Base-by-base conservation (phyloP, 495 filamentous ascomycete species). In the Talaromyces adpressus region DNA sequence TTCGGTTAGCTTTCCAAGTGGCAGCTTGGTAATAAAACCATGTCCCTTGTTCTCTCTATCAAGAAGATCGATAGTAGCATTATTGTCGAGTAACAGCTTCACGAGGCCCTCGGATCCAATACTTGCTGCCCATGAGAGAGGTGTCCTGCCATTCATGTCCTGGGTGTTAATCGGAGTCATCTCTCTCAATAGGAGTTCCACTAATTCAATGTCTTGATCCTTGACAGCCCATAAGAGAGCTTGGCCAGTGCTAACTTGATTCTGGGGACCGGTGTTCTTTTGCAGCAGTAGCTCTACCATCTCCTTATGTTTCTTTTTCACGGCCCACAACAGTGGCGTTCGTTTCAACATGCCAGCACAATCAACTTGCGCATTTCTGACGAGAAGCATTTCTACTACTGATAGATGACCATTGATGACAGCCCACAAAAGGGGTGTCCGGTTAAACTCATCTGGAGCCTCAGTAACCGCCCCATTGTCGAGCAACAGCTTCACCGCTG, bases 351-450 rank as follows among this genome's bases (percentile, higher is more conserved):
- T 25, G 45, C 66, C 60, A 25, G 16, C 45, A 52, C 62, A 41
- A 25, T 65, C 41, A 22, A 64, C 23, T 23, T 69, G 59, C 23
- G 64, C 64, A 53, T 61, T 47, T 16, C 59, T 64, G 20, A 58
- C 63, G 22, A 67, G 61, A 25, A 72, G 60, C 20, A 69, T 41
- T 39, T 66, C 62, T 22, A 72, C 67, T 36, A 66, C 53, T 32
- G 56, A 65, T 62, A 68, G 57, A 30, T 70, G 11, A 18, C 68
- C 68, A 23, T 54, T 59, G 51, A 36, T 32, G 47, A 62, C 68
- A 53, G 67, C 67, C 51, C 32, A 59, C 30, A 54, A 64, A n/a
- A 75, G 63, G 36, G 72, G 70, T n/a, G 73, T 73, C 59, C 53
- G 62, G 18, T 62, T 65, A 56, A 56, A 39, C 0, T 34, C 53